Conservation (phyloP, 352 stramenopile genomes). For the Phytophthora kernoviae region DNA sequence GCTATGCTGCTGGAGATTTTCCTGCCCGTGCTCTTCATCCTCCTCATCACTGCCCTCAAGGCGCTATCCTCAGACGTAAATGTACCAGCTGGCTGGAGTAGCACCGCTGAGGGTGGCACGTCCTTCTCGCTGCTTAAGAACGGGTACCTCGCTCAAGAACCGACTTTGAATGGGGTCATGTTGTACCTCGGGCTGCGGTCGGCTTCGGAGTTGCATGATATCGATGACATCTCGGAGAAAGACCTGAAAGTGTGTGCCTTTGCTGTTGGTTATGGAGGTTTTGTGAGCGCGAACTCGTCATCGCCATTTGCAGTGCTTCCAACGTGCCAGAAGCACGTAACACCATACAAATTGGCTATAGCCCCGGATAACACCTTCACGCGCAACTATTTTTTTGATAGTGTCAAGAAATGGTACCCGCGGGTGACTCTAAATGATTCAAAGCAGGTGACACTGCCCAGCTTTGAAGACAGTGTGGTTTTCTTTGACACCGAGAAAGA, state of each 20-base stretch:
- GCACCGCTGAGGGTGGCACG: conserved; percentile 21
- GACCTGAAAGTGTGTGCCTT: conserved; percentile 25
- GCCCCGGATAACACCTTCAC: conserved; percentile 61
- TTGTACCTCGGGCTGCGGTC: conserved; percentile 44
- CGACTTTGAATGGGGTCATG: conserved; percentile 59
- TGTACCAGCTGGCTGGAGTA: conserved; percentile 69
- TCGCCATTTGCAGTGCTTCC: conserved; percentile 42
- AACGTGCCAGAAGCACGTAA: conserved; percentile 35
- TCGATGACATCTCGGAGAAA: conserved; percentile 10
- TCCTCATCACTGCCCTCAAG: conserved; percentile 63
- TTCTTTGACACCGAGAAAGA: conserved; percentile 57
- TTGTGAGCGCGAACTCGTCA: conserved; percentile 39
- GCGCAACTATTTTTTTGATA: conserved; percentile 66
- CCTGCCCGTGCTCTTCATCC: conserved; percentile 70
- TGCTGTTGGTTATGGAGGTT: conserved; percentile 34
- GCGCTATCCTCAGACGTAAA: conserved; percentile 51
- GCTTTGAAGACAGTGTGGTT: conserved; percentile 61
- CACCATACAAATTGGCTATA: conserved; percentile 60
- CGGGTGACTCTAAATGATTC: conserved; percentile 23
- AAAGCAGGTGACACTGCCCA: conserved; percentile 37
- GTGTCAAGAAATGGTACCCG: conserved; percentile 61
- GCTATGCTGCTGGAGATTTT: conserved; percentile 61
- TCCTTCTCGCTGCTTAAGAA: conserved; percentile 37
- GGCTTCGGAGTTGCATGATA: conserved; percentile 38
- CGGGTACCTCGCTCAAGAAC: conserved; percentile 50